Conservation (phyloP, 768 basidiomycete genomes). For the Xerocomus spinulosus region DNA sequence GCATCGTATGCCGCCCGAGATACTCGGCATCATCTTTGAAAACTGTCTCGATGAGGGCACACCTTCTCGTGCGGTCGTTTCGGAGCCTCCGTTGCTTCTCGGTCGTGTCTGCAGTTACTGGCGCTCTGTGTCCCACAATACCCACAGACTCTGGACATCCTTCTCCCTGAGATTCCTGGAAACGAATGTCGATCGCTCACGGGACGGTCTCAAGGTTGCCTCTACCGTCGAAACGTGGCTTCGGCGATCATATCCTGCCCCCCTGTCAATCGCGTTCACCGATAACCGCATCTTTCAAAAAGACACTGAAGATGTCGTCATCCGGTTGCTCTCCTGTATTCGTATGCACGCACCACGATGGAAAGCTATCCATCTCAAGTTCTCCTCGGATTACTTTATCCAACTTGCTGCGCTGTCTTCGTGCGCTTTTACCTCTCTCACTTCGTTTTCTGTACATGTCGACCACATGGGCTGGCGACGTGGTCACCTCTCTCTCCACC, state of each 20-base stretch:
- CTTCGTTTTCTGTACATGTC: constrained; percentile 20
- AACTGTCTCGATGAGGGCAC: constrained; percentile 8
- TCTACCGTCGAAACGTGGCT: constrained; percentile 22
- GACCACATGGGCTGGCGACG: constrained; percentile 29
- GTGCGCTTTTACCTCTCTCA: constrained; percentile 19
- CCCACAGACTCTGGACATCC: constrained; percentile 24
- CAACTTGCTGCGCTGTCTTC: constrained; percentile 16
- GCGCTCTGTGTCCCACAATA: constrained; percentile 16
- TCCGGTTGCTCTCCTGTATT: constrained; percentile 18
- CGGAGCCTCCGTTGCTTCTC: constrained; percentile 23
- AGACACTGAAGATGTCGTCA: constrained; percentile 20
- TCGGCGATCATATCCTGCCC: constrained; percentile 15
- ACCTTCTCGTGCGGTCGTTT: background rate
- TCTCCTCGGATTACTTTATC: constrained; percentile 26
- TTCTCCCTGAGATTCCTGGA: constrained; percentile 23
- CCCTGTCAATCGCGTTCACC: constrained; percentile 23
- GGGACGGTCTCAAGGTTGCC: constrained; percentile 13
- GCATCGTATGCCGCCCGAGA: constrained; percentile 30
- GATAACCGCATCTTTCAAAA: constrained; percentile 25
- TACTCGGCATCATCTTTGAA: constrained; percentile 34
- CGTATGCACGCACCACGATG: constrained; percentile 17
- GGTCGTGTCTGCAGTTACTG: constrained; percentile 24
- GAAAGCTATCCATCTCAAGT: constrained; percentile 24
- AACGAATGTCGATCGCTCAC: constrained; percentile 17
- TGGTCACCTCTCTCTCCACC: constrained; percentile 14